These are phyloP conservation scores for Cutaneotrichosporon curvatum DNA, from an alignment of 1,284 basidiomycete species.

Conservation along the genomic window DNA sequence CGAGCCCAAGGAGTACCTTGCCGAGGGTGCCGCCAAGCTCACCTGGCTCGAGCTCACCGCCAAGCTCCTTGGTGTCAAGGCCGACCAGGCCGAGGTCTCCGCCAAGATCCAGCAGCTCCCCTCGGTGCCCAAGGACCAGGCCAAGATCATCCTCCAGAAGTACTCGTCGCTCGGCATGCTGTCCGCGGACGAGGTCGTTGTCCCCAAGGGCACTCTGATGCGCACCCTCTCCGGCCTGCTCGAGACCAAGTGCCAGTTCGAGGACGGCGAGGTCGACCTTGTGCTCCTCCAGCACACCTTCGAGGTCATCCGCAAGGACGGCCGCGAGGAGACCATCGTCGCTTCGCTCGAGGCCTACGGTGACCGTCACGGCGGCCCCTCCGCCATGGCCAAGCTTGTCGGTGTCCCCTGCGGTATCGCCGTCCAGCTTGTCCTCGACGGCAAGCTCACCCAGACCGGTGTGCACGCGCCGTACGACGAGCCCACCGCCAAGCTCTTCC, in stretches of 20 bases:
- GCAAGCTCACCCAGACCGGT: constrained; percentile 68
- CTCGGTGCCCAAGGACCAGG: constrained; percentile 63
- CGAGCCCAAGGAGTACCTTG: constrained; percentile 67
- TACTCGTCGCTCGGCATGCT: constrained; percentile 92
- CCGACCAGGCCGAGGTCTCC: constrained; percentile 66
- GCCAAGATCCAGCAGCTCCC: constrained; percentile 63
- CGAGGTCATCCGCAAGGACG: constrained; percentile 76
- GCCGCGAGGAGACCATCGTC: constrained; percentile 76
- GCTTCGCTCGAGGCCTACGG: constrained; percentile 91
- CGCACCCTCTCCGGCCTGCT: constrained; percentile 90
- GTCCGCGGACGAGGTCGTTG: constrained; percentile 58
- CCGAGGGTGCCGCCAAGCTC: constrained; percentile 53
- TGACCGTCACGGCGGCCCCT: constrained; percentile 64
- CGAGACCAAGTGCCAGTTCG: constrained; percentile 88
- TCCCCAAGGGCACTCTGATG: constrained; percentile 70
- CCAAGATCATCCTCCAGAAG: constrained; percentile 77
- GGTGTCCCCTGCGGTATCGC: constrained; percentile 94
- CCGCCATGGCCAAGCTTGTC: constrained; percentile 89
- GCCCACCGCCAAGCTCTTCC: constrained; percentile 70
- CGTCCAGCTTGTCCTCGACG: constrained; percentile 64
- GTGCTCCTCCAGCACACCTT: constrained; percentile 99
- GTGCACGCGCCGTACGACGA: constrained; percentile 84
- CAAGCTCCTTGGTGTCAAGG: constrained; percentile 66
- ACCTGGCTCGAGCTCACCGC: constrained; percentile 79
- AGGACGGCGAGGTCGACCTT: constrained; percentile 83